Evolutionary conservation across 78 protist genomes (phyloP).

Genomic region (Neovahlkampfia damariscottae): DNA sequence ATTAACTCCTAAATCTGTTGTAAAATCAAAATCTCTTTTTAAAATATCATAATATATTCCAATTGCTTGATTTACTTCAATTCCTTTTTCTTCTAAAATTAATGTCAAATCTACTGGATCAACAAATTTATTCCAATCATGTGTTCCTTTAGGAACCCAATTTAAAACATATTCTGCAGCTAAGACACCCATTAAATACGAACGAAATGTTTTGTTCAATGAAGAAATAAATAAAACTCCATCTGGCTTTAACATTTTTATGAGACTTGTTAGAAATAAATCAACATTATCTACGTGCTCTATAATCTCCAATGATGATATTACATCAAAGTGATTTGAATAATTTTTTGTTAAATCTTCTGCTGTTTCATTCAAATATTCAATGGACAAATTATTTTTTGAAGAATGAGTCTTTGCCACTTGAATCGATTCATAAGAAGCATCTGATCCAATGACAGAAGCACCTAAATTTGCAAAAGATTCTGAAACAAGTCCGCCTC

Average conservation of each 20-base stretch:
- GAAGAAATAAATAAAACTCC: constrained; percentile 33
- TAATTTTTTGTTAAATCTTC: constrained; percentile 13
- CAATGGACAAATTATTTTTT: not conserved
- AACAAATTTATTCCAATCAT: constrained; percentile 28
- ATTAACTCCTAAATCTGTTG: not conserved
- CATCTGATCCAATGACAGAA: constrained; percentile 30
- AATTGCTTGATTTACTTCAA: not conserved
- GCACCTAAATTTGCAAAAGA: constrained; percentile 39
- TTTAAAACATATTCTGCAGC: constrained; percentile 28
- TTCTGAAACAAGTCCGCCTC: constrained; percentile 36
- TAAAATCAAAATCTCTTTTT: not conserved
- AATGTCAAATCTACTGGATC: constrained; percentile 12
- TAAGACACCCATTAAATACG: constrained; percentile 20
- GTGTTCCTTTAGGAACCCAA: constrained; percentile 21
- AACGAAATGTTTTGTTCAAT: constrained; percentile 28
- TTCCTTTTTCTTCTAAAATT: not conserved
- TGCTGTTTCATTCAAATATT: not conserved
- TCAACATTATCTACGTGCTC: constrained; percentile 36
- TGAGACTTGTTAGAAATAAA: constrained; percentile 12
- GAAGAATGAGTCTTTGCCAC: constrained; percentile 4
- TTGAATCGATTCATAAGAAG: not conserved
- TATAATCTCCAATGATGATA: constrained; percentile 32
- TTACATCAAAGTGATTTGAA: constrained; percentile 17
- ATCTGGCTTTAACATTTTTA: constrained; percentile 7
- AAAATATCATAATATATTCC: not conserved